These are phyloP conservation scores for Pelargonium citronellum DNA, from an alignment of 441 rosid species.

Conservation along the genomic window DNA sequence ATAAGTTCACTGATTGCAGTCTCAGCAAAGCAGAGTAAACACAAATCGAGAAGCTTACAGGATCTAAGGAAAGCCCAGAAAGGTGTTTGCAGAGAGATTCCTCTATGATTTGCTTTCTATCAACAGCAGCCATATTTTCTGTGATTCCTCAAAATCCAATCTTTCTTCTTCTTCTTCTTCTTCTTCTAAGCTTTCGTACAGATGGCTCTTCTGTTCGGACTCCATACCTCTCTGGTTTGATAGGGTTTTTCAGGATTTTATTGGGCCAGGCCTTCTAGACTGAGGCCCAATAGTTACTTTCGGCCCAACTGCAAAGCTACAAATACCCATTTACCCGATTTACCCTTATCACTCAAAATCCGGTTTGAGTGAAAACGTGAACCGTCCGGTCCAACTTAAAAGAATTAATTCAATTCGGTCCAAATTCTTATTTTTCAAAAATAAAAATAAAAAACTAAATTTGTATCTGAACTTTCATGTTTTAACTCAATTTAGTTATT, in stretches of 20 bases:
- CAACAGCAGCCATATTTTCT: background rate
- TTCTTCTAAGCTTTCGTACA: background rate
- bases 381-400: too few species aligned
- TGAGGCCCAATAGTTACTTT: background rate
- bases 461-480: too few species aligned
- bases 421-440: too few species aligned
- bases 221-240: background rate
- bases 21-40: slow-evolving; percentile 15
- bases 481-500: too few species aligned
- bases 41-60: slow-evolving; percentile 38
- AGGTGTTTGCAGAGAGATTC: slow-evolving; percentile 55
- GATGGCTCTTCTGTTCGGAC: background rate
- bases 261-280: background rate
- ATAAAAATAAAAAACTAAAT: too few species aligned
- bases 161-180: background rate
- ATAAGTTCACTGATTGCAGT: background rate
- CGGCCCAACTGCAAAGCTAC: background rate
- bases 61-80: slow-evolving; percentile 26
- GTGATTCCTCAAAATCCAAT: background rate
- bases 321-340: too few species aligned
- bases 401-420: too few species aligned
- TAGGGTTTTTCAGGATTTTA: slow-evolving; percentile 1
- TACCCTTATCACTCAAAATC: too few species aligned
- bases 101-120: slow-evolving; percentile 42
- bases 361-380: too few species aligned